A percentile compares a stretch with the other conserved stretches of the same genome.
These are phyloP conservation scores for Botryotinia narcissicola DNA, from an alignment of 2,329 filamentous ascomycete species.

Conservation along the genomic window DNA sequence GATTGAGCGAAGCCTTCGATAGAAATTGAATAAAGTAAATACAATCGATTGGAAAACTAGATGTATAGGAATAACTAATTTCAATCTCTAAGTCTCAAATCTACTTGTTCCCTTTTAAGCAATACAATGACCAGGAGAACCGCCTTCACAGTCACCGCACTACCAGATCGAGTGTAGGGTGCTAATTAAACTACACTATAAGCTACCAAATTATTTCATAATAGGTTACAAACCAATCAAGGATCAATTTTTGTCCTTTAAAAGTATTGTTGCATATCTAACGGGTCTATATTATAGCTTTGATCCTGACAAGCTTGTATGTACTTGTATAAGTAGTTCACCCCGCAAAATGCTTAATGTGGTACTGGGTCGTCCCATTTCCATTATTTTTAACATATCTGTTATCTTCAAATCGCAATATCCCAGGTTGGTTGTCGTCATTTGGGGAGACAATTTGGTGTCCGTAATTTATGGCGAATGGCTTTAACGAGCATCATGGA, in stretches of 20 bases:
- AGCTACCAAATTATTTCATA: background rate
- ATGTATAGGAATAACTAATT: background rate
- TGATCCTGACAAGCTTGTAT: background rate
- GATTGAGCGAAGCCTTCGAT: background rate
- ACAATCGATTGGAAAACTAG: too few relatives aligned
- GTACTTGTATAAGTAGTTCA: background rate
- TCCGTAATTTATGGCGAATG: accelerated
- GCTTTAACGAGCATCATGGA: background rate
- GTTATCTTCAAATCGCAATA: background rate
- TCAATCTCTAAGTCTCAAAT: background rate
- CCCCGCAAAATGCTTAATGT: background rate
- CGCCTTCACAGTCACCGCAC: background rate
- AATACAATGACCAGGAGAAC: background rate
- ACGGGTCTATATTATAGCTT: background rate
- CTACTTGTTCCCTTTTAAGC: background rate
- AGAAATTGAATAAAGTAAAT: background rate
- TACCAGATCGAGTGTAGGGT: background rate
- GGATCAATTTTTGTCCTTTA: background rate
- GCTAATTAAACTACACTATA: background rate
- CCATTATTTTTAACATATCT: background rate
- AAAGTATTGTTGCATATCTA: background rate
- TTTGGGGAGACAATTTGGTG: background rate
- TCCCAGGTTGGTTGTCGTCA: accelerated
- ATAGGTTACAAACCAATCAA: background rate
- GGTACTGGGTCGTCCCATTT: background rate